phyloP scores from a whole-genome alignment of 2,329 filamentous ascomycete genomes.

The Apiospora kogelbergensis region DNA sequence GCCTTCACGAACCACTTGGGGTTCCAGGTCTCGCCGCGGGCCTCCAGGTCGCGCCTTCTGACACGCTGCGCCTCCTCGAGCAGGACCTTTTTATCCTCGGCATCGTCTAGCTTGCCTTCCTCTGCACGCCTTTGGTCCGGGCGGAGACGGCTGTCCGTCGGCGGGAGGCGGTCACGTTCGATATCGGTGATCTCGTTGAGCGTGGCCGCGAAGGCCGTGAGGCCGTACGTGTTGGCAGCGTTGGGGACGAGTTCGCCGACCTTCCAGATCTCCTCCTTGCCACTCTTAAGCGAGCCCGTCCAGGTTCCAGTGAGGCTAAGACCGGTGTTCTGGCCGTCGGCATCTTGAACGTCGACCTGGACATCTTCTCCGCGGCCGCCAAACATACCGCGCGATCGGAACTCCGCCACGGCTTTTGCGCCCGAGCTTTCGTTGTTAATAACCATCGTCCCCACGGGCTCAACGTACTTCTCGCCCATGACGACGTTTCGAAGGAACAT shows the following conservation, averaged over 20 bases:
- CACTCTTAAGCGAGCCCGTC: constrained; percentile 69
- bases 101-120: constrained; percentile 75
- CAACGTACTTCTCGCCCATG: constrained; percentile 96
- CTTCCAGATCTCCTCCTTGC: constrained; percentile 71
- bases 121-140: constrained; percentile 89
- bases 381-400: constrained; percentile 96
- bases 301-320: constrained; percentile 78
- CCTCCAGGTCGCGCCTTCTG: constrained; percentile 74
- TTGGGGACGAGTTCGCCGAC: constrained; percentile 78
- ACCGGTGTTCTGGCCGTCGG: constrained; percentile 64
- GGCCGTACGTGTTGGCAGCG: constrained; percentile 77
- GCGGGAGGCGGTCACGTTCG: constrained; percentile 72
- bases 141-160: constrained; percentile 79
- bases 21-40: constrained; percentile 67
- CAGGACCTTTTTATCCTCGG: constrained; percentile 78
- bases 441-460: constrained; percentile 88
- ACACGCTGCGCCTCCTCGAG: constrained; percentile 84
- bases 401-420: constrained; percentile 81
- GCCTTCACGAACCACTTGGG: constrained; percentile 85
- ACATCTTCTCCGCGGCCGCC: constrained; percentile 92
- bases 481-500: constrained; percentile 95
- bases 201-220: constrained; percentile 80
- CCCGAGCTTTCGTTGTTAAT: constrained; percentile 82
- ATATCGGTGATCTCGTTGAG: constrained; percentile 86
- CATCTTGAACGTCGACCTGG: constrained; percentile 68